Evolutionary conservation across 208 protist species (phyloP).

Genomic region (Polymyxa betae): DNA sequence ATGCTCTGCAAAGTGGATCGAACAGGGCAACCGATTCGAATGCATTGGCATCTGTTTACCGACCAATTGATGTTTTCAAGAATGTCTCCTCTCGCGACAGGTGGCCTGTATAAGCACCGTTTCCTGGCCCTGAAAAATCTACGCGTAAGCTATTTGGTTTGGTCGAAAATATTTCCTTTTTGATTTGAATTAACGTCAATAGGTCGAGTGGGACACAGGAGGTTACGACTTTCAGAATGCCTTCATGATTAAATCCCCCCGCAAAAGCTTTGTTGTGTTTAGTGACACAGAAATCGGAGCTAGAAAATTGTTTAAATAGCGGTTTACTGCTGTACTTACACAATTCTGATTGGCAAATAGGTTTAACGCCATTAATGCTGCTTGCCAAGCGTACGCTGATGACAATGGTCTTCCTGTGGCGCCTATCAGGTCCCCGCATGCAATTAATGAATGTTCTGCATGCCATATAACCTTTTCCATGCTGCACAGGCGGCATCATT

Average conservation of each 20-base stretch:
- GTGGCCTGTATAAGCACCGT: slow-evolving; percentile 49
- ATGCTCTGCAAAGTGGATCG: slow-evolving; percentile 24
- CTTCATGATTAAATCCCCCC: slow-evolving; percentile 11
- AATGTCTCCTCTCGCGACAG: neutral
- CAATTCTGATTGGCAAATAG: neutral
- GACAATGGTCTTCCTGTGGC: neutral
- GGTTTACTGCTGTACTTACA: neutral
- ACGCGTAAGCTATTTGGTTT: too few species aligned
- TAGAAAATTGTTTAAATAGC: neutral
- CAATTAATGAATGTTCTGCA: neutral
- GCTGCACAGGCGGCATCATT: slow-evolving; percentile 8
- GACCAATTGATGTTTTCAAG: slow-evolving; percentile 36
- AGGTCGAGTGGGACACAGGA: neutral
- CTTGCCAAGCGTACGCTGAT: neutral
- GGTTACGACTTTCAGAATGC: slow-evolving; percentile 10
- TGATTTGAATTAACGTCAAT: too few species aligned
- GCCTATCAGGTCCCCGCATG: neutral
- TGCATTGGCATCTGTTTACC: slow-evolving; percentile 44
- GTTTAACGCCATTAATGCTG: slow-evolving; percentile 5
- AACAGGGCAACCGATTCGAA: neutral
- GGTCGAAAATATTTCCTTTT: too few species aligned
- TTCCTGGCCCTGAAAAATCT: neutral
- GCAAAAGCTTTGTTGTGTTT: slow-evolving; percentile 31
- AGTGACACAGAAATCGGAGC: neutral
- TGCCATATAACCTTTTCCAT: neutral